A percentile compares a stretch with the other conserved stretches of the same genome.
Conservation (phyloP, 2,329 filamentous ascomycete genomes). For the Monascus ruber region DNA sequence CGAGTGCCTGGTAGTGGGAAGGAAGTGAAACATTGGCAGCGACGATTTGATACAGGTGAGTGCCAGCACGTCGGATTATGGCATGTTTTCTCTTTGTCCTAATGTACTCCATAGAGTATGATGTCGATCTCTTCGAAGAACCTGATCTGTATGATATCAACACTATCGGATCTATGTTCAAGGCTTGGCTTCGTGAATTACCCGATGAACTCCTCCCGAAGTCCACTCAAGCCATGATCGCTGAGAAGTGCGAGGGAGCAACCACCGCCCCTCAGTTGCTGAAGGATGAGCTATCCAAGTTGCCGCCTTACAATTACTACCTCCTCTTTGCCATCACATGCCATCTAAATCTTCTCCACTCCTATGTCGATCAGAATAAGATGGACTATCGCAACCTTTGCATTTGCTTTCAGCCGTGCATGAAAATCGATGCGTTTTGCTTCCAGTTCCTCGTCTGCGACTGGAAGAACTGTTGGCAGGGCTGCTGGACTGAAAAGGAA, state of each 20-base stretch:
- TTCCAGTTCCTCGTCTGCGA: constrained; percentile 93
- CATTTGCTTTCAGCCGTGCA: constrained; percentile 93
- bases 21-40: constrained; percentile 87
- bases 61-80: not conserved
- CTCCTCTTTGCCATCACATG: constrained; percentile 95
- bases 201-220: constrained; percentile 91
- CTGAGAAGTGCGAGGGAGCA: constrained; percentile 65
- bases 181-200: constrained; percentile 89
- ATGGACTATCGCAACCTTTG: constrained; percentile 95
- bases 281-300: constrained; percentile 79
- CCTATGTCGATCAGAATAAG: constrained; percentile 90
- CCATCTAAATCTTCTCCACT: constrained; percentile 81
- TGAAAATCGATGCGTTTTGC: constrained; percentile 90
- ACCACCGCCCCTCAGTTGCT: constrained; percentile 74
- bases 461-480: constrained; percentile 95
- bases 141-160: constrained; percentile 90
- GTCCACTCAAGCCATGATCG: constrained; percentile 65
- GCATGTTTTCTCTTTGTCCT: not conserved
- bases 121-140: constrained; percentile 83
- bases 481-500: constrained; percentile 79
- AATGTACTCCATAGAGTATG: constrained; percentile 48
- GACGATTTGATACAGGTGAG: constrained; percentile 73
- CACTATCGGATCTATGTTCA: constrained; percentile 90
- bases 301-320: constrained; percentile 97
- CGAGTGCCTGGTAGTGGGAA: constrained; percentile 81